A percentile compares a stretch with the other conserved stretches of the same genome.
phyloP scores from a whole-genome alignment of 2,329 filamentous ascomycete species.

The Didymella keratinophila region DNA sequence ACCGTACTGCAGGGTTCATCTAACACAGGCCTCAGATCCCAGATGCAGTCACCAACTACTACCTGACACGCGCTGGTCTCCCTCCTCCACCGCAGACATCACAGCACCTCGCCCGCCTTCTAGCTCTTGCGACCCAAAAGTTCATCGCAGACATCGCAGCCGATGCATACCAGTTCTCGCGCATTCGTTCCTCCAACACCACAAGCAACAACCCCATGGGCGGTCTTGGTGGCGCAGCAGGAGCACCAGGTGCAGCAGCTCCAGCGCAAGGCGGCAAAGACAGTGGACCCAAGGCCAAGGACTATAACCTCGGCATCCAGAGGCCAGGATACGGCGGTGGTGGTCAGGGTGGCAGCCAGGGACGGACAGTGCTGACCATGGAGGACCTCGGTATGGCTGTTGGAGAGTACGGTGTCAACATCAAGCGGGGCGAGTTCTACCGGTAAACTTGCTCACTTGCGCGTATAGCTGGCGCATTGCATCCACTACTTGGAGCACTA shows the following conservation, averaged over 20 bases:
- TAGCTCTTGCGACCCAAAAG: constrained; percentile 97
- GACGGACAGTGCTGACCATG: constrained; percentile 95
- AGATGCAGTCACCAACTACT: constrained; percentile 97
- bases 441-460: constrained; percentile 60
- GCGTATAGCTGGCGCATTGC: background rate
- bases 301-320: constrained; percentile 58
- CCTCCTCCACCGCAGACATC: constrained; percentile 92
- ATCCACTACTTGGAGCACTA: background rate
- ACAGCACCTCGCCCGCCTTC: constrained; percentile 86
- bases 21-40: constrained; percentile 73
- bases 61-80: constrained; percentile 93
- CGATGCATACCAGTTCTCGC: constrained; percentile 96
- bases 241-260: constrained; percentile 67
- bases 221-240: constrained; percentile 71
- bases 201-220: constrained; percentile 92
- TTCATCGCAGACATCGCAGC: constrained; percentile 98
- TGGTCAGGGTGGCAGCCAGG: constrained; percentile 86
- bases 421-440: constrained; percentile 98
- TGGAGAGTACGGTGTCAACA: constrained; percentile 95
- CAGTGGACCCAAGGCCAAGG: constrained; percentile 53
- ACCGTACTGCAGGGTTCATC: constrained; percentile 1
- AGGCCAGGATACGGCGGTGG: constrained; percentile 73
- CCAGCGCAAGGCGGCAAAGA: constrained; percentile 60
- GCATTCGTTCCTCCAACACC: constrained; percentile 91
- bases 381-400: constrained; percentile 98